phyloP scores from a whole-genome alignment of 805 yeast genomes.

The Suhomyces kilbournensis region DNA sequence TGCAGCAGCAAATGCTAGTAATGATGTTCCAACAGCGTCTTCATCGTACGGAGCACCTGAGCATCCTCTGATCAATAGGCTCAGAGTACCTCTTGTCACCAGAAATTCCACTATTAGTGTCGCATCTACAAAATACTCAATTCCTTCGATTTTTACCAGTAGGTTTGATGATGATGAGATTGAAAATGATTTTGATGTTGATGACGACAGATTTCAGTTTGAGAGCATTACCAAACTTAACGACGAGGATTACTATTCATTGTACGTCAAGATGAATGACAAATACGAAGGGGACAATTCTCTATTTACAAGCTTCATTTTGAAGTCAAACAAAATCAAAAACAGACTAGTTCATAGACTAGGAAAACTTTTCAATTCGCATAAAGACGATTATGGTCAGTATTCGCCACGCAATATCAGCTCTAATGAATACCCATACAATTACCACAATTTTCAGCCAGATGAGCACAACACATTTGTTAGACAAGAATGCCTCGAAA shows the following conservation, averaged over 20 bases:
- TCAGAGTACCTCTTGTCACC: slow-evolving; percentile 2
- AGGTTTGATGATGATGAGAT: slow-evolving; percentile 11
- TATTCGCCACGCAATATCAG: slow-evolving; percentile 1
- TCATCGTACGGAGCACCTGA: background rate
- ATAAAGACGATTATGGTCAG: background rate
- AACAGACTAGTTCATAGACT: slow-evolving; percentile 12
- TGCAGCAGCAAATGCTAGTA: background rate
- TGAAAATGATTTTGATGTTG: slow-evolving; percentile 11
- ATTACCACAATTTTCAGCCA: slow-evolving; percentile 3
- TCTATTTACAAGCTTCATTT: slow-evolving; percentile 18
- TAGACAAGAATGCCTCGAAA: background rate
- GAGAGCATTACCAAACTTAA: background rate
- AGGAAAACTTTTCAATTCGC: background rate
- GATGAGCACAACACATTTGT: slow-evolving; percentile 1
- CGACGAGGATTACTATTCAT: slow-evolving; percentile 17
- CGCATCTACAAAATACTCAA: slow-evolving; percentile 7
- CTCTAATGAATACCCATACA: background rate
- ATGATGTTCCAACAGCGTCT: background rate
- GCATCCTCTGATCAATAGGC: background rate
- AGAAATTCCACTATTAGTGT: slow-evolving; percentile 4
- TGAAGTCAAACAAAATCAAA: slow-evolving; percentile 20
- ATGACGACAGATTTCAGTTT: slow-evolving; percentile 1
- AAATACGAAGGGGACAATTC: slow-evolving; percentile 15
- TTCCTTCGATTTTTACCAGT: slow-evolving; percentile 8
- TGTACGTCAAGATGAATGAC: slow-evolving; percentile 18